A percentile compares a stretch with the other conserved stretches of the same genome.
Evolutionary conservation across 1,284 basidiomycete species (phyloP).

Genomic region (Tylopilus microsporus): DNA sequence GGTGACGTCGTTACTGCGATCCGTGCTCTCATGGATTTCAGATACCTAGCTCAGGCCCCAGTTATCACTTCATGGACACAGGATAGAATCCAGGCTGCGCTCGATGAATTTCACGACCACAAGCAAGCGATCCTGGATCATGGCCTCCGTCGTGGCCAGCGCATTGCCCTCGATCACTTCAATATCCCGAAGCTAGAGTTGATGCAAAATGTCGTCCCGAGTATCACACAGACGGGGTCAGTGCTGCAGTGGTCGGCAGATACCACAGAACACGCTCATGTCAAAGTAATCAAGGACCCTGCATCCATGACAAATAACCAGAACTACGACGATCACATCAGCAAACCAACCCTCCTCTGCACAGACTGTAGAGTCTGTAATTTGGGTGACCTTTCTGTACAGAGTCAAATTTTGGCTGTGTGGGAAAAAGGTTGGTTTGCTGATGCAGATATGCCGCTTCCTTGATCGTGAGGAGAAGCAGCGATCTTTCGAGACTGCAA

Average conservation of each 20-base stretch:
- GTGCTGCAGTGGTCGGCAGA: background rate
- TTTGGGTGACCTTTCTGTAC: no score
- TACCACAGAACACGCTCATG: background rate
- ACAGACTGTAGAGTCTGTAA: no score
- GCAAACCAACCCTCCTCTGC: no score
- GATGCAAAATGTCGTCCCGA: background rate
- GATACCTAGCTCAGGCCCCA: background rate
- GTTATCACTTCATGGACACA: background rate
- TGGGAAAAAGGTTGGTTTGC: no score
- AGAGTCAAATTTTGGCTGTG: no score
- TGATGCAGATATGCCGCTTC: background rate
- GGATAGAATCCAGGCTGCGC: no score
- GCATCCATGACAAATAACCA: background rate
- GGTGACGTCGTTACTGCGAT: no score
- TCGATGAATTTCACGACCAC: slow-evolving; percentile 5
- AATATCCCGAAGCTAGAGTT: slow-evolving; percentile 1
- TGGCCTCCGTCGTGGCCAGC: no score
- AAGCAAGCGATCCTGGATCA: background rate
- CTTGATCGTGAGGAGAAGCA: background rate
- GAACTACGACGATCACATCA: background rate
- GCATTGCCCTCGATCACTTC: no score
- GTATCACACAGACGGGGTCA: background rate
- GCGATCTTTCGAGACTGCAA: background rate
- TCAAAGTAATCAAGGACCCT: background rate
- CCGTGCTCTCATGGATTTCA: background rate